These are phyloP conservation scores for Amauroascus niger DNA, from an alignment of 2,329 filamentous ascomycete species.

Conservation along the genomic window DNA sequence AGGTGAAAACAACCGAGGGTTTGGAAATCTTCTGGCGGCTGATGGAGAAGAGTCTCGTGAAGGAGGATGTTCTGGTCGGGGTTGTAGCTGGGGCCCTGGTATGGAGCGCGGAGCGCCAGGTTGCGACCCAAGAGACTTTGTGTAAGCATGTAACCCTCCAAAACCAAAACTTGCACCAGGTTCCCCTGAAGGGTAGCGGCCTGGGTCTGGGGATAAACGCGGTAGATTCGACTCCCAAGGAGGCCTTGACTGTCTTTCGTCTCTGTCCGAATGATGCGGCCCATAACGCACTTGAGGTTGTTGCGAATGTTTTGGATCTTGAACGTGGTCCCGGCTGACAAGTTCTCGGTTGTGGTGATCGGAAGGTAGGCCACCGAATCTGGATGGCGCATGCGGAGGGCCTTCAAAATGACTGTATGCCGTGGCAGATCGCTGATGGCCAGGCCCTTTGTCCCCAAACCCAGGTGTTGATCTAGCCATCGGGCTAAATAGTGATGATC, in stretches of 20 bases:
- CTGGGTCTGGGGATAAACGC: constrained; percentile 31
- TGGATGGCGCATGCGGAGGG: constrained; percentile 21
- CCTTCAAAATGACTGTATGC: constrained; percentile 27
- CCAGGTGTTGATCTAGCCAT: constrained; percentile 24
- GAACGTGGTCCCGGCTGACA: constrained; percentile 27
- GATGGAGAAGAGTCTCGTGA: constrained; percentile 25
- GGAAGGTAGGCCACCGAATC: constrained; percentile 27
- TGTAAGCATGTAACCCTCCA: constrained; percentile 35
- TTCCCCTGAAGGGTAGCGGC: constrained; percentile 29
- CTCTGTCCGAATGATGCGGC: constrained; percentile 28
- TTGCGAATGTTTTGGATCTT: constrained; percentile 26
- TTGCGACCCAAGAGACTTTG: constrained; percentile 35
- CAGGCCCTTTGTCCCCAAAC: constrained; percentile 21
- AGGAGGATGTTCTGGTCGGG: constrained; percentile 28
- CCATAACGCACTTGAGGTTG: constrained; percentile 22
- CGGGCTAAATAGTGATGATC: constrained; percentile 31
- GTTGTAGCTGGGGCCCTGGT: constrained; percentile 25
- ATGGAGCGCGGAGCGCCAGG: constrained; percentile 27
- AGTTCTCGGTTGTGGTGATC: constrained; percentile 32
- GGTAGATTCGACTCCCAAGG: constrained; percentile 34
- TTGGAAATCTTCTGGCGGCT: constrained; percentile 16
- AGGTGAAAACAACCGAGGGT: constrained; percentile 28
- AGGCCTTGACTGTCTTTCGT: constrained; percentile 25
- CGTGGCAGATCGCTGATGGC: constrained; percentile 21
- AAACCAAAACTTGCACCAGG: constrained; percentile 29